Evolutionary conservation across 257 asterid species (phyloP).

Genomic region (Coffea eugenioides): DNA sequence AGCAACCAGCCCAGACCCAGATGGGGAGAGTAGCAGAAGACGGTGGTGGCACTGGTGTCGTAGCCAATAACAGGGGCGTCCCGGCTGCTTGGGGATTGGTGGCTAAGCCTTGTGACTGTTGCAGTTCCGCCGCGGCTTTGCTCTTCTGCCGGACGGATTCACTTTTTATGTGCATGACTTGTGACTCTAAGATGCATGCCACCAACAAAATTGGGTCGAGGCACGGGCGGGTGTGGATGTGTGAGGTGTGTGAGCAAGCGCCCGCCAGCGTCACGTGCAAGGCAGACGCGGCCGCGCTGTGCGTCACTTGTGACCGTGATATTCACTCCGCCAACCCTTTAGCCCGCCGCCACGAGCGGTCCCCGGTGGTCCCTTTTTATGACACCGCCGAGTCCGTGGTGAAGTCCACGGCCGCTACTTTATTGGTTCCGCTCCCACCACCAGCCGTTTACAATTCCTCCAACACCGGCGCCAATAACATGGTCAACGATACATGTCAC

Average conservation of each 20-base stretch:
- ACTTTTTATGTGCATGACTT: conserved; percentile 57
- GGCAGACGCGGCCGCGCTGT: conserved; percentile 82
- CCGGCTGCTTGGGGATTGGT: conserved; percentile 40
- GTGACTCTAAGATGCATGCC: conserved; percentile 56
- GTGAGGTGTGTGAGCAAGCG: conserved; percentile 83
- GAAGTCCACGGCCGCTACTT: conserved; percentile 39
- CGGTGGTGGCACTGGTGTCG: conserved; percentile 26
- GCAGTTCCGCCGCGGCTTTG: conserved; percentile 61
- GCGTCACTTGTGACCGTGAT: conserved; percentile 71
- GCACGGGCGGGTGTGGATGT: conserved; percentile 82
- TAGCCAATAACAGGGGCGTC: conserved; percentile 29
- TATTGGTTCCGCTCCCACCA: conserved; percentile 19
- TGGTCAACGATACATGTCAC: neutral
- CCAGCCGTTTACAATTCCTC: neutral
- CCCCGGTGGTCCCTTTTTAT: conserved; percentile 55
- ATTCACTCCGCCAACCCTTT: conserved; percentile 82
- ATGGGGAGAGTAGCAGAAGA: conserved; percentile 26
- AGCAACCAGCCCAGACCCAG: neutral
- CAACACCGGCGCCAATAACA: neutral
- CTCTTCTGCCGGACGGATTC: conserved; percentile 68
- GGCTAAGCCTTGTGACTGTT: conserved; percentile 67
- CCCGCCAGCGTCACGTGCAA: conserved; percentile 68
- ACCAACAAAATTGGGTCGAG: neutral
- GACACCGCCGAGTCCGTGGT: conserved; percentile 57
- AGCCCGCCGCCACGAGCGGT: conserved; percentile 53